Evolutionary conservation across 169 alveolate genomes (phyloP).

Genomic region (Plasmodium sp.): DNA sequence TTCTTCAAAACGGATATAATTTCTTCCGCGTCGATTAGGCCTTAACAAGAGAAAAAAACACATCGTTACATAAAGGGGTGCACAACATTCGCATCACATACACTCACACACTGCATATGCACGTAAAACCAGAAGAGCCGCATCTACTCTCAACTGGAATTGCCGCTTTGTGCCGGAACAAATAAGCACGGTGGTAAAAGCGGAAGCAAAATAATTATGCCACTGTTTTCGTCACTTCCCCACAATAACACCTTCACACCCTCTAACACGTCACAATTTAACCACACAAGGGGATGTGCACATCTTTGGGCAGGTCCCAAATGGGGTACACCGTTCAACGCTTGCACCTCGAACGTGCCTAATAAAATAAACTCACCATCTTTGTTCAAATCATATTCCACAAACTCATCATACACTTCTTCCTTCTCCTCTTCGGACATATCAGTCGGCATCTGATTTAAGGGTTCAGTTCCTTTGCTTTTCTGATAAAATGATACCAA

Average conservation of each 20-base stretch:
- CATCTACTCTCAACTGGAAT: not conserved
- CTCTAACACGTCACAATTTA: not conserved
- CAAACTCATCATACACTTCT: slow-evolving; percentile 31
- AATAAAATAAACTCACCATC: slow-evolving; percentile 32
- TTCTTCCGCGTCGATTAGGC: slow-evolving; percentile 66
- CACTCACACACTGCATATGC: not conserved
- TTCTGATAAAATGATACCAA: not conserved
- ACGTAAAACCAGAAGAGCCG: not conserved
- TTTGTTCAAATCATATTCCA: slow-evolving; percentile 56
- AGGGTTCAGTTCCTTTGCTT: not conserved
- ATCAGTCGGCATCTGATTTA: not conserved
- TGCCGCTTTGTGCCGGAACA: not conserved
- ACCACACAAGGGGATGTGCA: not conserved
- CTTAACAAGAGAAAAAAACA: slow-evolving; percentile 21
- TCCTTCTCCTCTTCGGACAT: slow-evolving; percentile 44
- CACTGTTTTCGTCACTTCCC: not conserved
- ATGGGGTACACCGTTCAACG: not conserved
- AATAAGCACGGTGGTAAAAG: not conserved
- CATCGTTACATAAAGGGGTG: not conserved
- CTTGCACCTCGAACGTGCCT: not conserved
- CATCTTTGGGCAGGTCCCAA: not conserved
- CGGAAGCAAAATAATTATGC: not conserved
- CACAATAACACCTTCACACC: not conserved
- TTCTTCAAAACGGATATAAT: slow-evolving; percentile 27
- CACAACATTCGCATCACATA: not conserved